These are phyloP conservation scores for Zygoascus ofunaensis DNA, from an alignment of 805 yeast genomes.

Conservation along the genomic window DNA sequence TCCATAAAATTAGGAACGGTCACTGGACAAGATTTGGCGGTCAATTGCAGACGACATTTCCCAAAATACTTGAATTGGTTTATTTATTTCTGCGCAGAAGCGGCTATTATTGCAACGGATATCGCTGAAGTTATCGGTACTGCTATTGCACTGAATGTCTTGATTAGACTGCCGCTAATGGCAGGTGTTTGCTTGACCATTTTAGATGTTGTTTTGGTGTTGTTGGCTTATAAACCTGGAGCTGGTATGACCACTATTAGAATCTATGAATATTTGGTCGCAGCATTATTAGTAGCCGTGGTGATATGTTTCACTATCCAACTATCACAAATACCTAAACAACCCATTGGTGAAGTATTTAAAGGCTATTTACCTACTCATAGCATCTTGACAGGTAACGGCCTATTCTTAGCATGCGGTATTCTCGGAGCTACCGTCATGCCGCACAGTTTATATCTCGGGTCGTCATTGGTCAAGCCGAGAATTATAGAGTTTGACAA, in stretches of 20 bases:
- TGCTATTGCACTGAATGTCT: constrained; percentile 81
- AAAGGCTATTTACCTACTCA: constrained; percentile 55
- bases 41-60: constrained; percentile 69
- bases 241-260: constrained; percentile 74
- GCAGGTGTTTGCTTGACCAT: constrained; percentile 80
- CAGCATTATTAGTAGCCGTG: constrained; percentile 67
- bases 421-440: constrained; percentile 89
- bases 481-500: constrained; percentile 72
- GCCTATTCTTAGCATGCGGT: constrained; percentile 72
- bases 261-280: constrained; percentile 73
- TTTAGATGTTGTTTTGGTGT: constrained; percentile 73
- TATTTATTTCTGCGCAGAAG: constrained; percentile 71
- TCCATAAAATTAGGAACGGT: constrained; percentile 88
- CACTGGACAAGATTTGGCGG: constrained; percentile 87
- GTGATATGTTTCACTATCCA: constrained; percentile 80
- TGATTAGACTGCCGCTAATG: constrained; percentile 69
- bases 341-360: constrained; percentile 50
- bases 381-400: constrained; percentile 47
- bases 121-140: constrained; percentile 98
- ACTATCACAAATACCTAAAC: constrained; percentile 53
- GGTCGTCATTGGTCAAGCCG: constrained; percentile 83
- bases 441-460: constrained; percentile 87
- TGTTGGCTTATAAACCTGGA: constrained; percentile 80
- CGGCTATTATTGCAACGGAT: constrained; percentile 91
- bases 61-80: constrained; percentile 41